Evolutionary conservation across 2,329 filamentous ascomycete species (phyloP).

Genomic region (Cadophora sp.): DNA sequence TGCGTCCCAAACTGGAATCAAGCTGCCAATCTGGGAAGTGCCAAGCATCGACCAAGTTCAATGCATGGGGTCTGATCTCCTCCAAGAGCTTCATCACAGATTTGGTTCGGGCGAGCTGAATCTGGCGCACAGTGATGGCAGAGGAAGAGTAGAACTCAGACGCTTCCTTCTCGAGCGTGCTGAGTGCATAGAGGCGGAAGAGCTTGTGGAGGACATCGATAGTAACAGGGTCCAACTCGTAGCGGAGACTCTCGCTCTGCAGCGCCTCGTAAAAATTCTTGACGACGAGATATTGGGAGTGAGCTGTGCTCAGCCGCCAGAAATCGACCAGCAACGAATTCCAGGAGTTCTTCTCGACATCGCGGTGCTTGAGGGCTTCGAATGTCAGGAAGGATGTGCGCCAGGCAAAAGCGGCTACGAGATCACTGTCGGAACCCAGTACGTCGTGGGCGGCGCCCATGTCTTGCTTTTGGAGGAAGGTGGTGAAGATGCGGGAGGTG

Average conservation of each 20-base stretch:
- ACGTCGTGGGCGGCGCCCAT: slow-evolving; percentile 78
- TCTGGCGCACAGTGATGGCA: slow-evolving; percentile 75
- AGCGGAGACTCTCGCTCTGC: slow-evolving; percentile 58
- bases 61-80: slow-evolving; percentile 75
- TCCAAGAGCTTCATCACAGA: slow-evolving; percentile 73
- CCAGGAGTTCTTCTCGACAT: slow-evolving; percentile 78
- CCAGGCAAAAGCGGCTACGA: slow-evolving; percentile 79
- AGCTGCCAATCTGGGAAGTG: slow-evolving; percentile 81
- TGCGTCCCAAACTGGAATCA: slow-evolving; percentile 72
- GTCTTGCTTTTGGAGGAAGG: slow-evolving; percentile 69
- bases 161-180: slow-evolving; percentile 72
- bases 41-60: slow-evolving; percentile 76
- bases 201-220: slow-evolving; percentile 67
- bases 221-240: slow-evolving; percentile 63
- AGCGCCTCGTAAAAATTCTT: slow-evolving; percentile 80
- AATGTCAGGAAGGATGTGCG: slow-evolving; percentile 77
- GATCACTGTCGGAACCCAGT: slow-evolving; percentile 71
- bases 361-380: slow-evolving; percentile 75
- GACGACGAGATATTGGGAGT: slow-evolving; percentile 79
- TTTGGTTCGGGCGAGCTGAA: slow-evolving; percentile 70
- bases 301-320: slow-evolving; percentile 76
- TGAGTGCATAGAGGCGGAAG: slow-evolving; percentile 69
- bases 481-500: slow-evolving; percentile 69
- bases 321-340: slow-evolving; percentile 81
- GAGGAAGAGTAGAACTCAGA: slow-evolving; percentile 75